Percentiles rank a stretch among this genome's conserved stretches.
These are phyloP conservation scores for Blastocystis hominis DNA, from an alignment of 352 stramenopile genomes.

Conservation along the genomic window DNA sequence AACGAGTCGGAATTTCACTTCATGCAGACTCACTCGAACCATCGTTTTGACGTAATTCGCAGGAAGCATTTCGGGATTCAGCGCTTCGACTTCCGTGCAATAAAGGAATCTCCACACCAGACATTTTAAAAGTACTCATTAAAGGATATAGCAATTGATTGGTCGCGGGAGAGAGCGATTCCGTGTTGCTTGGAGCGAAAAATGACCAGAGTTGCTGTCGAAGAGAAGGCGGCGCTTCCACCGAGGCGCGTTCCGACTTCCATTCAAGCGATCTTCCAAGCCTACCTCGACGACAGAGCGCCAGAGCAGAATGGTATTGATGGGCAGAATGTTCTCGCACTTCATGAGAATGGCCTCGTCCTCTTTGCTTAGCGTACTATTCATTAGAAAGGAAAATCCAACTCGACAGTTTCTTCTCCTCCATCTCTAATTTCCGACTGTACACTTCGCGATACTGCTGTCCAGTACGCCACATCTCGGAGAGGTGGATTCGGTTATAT, in stretches of 20 bases:
- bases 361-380: background rate
- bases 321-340: conserved; percentile 38
- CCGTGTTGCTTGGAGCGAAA: background rate
- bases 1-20: conserved; percentile 30
- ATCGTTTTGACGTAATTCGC: conserved; percentile 36
- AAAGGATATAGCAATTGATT: background rate
- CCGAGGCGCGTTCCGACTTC: background rate
- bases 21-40: background rate
- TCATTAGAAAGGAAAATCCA: background rate
- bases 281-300: background rate
- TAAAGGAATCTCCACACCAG: background rate
- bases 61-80: background rate
- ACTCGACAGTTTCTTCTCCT: background rate
- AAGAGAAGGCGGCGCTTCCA: background rate
- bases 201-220: conserved; percentile 28
- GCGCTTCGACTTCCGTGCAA: background rate
- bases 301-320: conserved; percentile 18
- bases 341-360: background rate
- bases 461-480: background rate
- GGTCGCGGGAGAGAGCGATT: background rate
- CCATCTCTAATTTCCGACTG: background rate
- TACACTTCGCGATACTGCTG: conserved; percentile 15
- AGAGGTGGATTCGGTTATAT: conserved; percentile 1
- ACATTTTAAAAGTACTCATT: background rate
- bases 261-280: background rate